Evolutionary conservation across 1,139 yeast genomes (phyloP).

Genomic region (Geotrichum klebahnii): DNA sequence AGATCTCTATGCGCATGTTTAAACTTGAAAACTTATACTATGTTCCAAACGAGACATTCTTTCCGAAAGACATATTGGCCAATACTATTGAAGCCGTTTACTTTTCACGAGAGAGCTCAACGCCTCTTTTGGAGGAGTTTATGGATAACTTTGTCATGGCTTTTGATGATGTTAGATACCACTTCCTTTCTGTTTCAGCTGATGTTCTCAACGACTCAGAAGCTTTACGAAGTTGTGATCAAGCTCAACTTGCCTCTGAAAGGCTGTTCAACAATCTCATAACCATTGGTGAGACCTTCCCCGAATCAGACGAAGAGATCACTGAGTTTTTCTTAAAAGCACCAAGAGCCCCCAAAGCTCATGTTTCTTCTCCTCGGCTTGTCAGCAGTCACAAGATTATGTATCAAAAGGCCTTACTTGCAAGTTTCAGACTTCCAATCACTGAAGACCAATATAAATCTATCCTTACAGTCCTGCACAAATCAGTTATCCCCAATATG

Average conservation of each 20-base stretch:
- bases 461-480: constrained; percentile 67
- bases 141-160: constrained; percentile 50
- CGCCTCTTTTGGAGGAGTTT: constrained; percentile 58
- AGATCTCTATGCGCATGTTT: constrained; percentile 58
- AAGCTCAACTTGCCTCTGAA: constrained; percentile 19
- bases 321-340: constrained; percentile 38
- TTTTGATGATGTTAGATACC: constrained; percentile 39
- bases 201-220: constrained; percentile 19
- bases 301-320: constrained; percentile 33
- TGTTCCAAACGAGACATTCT: constrained; percentile 53
- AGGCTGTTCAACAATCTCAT: constrained; percentile 20
- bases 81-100: constrained; percentile 50
- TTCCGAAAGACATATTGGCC: constrained; percentile 57
- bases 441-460: constrained; percentile 59
- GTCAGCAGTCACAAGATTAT: constrained; percentile 56
- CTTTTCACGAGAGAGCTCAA: constrained; percentile 42
- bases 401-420: constrained; percentile 67
- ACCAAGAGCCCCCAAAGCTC: constrained; percentile 48
- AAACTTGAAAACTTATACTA: constrained; percentile 56
- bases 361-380: constrained; percentile 48
- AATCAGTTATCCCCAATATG: constrained; percentile 76
- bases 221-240: constrained; percentile 11
- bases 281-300: constrained; percentile 25
- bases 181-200: constrained; percentile 23
- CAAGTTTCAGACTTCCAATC: constrained; percentile 50